Percentiles rank a stretch among this genome's conserved stretches.
These are phyloP conservation scores for Zymoseptoria ardabiliae DNA, from an alignment of 2,329 filamentous ascomycete species.

Conservation along the genomic window DNA sequence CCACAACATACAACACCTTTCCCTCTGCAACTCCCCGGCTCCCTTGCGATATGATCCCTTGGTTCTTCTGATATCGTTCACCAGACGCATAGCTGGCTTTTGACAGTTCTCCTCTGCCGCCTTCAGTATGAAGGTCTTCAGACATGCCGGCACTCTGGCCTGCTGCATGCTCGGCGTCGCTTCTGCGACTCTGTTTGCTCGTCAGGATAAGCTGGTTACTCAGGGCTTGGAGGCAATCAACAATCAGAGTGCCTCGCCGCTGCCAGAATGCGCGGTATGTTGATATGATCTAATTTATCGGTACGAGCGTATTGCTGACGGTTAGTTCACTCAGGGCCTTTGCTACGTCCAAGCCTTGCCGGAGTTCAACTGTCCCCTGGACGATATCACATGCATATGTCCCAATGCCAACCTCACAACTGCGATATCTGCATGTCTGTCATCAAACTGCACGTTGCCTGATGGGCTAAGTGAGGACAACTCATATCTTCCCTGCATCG, in stretches of 20 bases:
- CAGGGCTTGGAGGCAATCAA: neutral
- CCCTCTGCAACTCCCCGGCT: neutral
- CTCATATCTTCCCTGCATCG: neutral
- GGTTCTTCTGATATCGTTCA: neutral
- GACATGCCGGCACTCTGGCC: neutral
- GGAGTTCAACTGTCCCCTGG: conserved; percentile 9
- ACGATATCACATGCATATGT: conserved; percentile 11
- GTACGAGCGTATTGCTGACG: conserved; percentile 1
- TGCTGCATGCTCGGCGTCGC: neutral
- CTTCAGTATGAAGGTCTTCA: neutral
- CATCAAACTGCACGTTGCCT: conserved; percentile 14
- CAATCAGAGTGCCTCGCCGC: neutral
- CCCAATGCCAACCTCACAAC: conserved; percentile 15
- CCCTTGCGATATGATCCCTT: neutral
- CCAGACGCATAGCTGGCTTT: neutral
- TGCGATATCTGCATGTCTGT: conserved; percentile 11
- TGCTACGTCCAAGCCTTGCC: conserved; percentile 15
- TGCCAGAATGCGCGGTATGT: conserved; percentile 9
- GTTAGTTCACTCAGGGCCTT: conserved; percentile 4
- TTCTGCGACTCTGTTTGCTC: neutral
- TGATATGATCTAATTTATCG: conserved; percentile 1
- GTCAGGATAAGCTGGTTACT: neutral
- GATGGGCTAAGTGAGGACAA: conserved; percentile 9
- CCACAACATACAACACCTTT: neutral
- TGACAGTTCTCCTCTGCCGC: neutral